Evolutionary conservation across 768 basidiomycete genomes (phyloP).

Genomic region (Hypholoma sublateritium): DNA sequence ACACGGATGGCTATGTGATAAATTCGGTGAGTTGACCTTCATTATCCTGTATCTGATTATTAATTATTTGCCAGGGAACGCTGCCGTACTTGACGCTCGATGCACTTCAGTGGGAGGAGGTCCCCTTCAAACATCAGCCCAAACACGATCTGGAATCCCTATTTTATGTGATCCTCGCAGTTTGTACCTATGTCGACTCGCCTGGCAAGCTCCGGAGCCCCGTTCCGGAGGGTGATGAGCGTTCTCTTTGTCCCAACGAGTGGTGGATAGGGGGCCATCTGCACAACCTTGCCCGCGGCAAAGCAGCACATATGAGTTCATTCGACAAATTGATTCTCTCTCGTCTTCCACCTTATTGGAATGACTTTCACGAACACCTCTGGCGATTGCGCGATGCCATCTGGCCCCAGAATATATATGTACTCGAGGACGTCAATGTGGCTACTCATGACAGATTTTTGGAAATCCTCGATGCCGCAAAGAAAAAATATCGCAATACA

Average conservation of each 20-base stretch:
- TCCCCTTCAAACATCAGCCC: not conserved
- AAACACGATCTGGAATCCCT: no score
- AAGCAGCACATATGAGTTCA: not conserved
- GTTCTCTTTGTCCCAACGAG: not conserved
- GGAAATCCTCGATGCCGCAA: not conserved
- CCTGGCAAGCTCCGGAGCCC: not conserved
- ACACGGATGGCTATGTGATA: not conserved
- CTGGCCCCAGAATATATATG: not conserved
- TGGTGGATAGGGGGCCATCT: not conserved
- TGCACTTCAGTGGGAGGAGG: no score
- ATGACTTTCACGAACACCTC: not conserved
- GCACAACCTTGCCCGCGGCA: not conserved
- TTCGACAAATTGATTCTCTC: not conserved
- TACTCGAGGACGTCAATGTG: not conserved
- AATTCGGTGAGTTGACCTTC: not conserved
- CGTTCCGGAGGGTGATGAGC: not conserved
- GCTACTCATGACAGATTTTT: slow-evolving; percentile 1
- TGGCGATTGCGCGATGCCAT: not conserved
- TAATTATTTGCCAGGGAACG: not conserved
- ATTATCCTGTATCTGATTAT: not conserved
- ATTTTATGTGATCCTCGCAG: not conserved
- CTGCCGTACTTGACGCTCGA: no score
- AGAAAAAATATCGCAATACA: not conserved
- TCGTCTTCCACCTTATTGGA: slow-evolving; percentile 1
- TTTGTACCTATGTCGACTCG: not conserved